Evolutionary conservation across 2,329 filamentous ascomycete species (phyloP), one percentile per base, ranked within the genome.

Genomic region (Huntiella decipiens): DNA sequence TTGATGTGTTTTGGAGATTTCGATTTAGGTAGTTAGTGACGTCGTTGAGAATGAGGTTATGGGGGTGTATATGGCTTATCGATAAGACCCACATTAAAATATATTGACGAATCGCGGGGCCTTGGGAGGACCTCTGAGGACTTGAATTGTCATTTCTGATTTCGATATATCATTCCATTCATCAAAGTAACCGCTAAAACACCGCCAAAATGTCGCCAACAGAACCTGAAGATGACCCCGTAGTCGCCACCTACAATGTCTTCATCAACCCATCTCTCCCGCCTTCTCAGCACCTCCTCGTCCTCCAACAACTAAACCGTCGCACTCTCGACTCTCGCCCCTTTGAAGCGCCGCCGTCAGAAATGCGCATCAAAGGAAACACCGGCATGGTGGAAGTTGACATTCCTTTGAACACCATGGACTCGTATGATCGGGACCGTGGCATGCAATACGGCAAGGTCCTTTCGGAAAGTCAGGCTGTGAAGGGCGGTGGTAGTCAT

Each of bases 371-470:
- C 59, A 98, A 96, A 65, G 73, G 79, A 11, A 65, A 71, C 47
- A 74, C 82, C 0, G 87, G 87, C 47, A 82, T 95, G 64, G 68
- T 95, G 47, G 91, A 98, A 63, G 69, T 96, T 44, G 91, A 98
- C 59, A 72, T 95, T n/a, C 84, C 85, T 4, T 68, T 95, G 54
- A 76, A 78, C 65, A 77, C 77, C 51, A 66, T 68, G 47, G 61
- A 60, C 50, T 79, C 83, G 57, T 96, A 94, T 66, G 86, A 96
- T 63, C 73, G 79, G 53, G 72, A 74, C 53, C 86, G 88, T 64
- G 88, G 85, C 41, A 64, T 91, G 44, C 71, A 74, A 52, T 96
- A 85, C 74, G 91, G 87, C 13, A 75, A 82, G 56, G 77, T 82
- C 1, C 65, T 96, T 52, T 68, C 76, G 45, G 67, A 73, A 48